Evolutionary conservation across 371 early-diverging fungal genomes (phyloP).

Genomic region (Scutellospora calospora): DNA sequence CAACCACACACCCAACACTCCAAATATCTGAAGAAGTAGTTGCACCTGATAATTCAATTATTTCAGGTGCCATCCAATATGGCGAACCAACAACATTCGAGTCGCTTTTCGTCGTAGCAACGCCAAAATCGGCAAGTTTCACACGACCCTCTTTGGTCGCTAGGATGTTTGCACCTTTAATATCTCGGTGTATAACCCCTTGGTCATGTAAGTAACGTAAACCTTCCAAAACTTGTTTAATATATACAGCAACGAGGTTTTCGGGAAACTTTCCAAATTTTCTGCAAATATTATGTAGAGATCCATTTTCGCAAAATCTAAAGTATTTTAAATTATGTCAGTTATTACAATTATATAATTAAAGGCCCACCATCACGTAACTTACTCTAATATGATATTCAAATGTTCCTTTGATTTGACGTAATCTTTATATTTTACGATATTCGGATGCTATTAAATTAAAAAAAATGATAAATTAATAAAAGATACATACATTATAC

Average conservation of each 20-base stretch:
- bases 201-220: conserved; percentile 87
- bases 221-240: conserved; percentile 81
- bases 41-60: conserved; percentile 81
- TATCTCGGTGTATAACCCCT: conserved; percentile 92
- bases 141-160: conserved; percentile 81
- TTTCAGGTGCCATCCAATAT: conserved; percentile 90
- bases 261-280: conserved; percentile 89
- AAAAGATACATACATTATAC: not conserved
- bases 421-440: conserved; percentile 82
- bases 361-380: not conserved
- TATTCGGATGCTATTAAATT: conserved; percentile 71
- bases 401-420: conserved; percentile 68
- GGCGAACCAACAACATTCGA: conserved; percentile 70
- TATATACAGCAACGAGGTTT: conserved; percentile 80
- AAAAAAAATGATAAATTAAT: not conserved
- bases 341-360: not conserved
- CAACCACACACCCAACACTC: conserved; percentile 89
- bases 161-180: conserved; percentile 89
- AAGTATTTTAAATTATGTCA: not conserved
- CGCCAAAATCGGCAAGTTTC: conserved; percentile 92
- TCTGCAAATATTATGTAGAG: conserved; percentile 79
- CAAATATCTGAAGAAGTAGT: conserved; percentile 86
- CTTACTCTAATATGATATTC: conserved; percentile 81
- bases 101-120: conserved; percentile 65
- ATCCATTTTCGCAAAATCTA: conserved; percentile 87